Evolutionary conservation across 495 filamentous ascomycete species (phyloP).

Genomic region (Apiosordaria backusii): DNA sequence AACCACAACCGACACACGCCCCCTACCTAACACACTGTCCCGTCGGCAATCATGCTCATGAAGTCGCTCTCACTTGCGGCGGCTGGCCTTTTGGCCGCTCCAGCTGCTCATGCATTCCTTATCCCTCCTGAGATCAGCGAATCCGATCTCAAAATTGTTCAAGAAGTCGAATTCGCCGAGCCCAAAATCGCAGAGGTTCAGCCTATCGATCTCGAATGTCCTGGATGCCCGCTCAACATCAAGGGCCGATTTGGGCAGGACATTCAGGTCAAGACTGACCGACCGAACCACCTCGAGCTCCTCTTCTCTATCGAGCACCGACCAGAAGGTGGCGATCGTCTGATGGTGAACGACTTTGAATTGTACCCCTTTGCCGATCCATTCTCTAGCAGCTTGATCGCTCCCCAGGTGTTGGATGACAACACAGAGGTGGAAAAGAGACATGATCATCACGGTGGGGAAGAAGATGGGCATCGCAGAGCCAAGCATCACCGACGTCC

Average conservation of each 20-base stretch:
- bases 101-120: slow-evolving; percentile 28
- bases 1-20: background rate
- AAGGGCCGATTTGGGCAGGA: slow-evolving; percentile 23
- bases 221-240: slow-evolving; percentile 38
- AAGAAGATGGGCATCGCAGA: slow-evolving; percentile 20
- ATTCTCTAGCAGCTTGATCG: slow-evolving; percentile 26
- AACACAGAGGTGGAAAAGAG: slow-evolving; percentile 11
- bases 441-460: slow-evolving; percentile 9
- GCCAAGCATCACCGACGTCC: slow-evolving; percentile 14
- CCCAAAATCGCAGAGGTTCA: slow-evolving; percentile 17
- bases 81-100: slow-evolving; percentile 24
- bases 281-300: slow-evolving; percentile 41
- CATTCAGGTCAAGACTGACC: slow-evolving; percentile 24
- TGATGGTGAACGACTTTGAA: slow-evolving; percentile 45
- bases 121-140: slow-evolving; percentile 26
- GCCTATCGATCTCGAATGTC: slow-evolving; percentile 40
- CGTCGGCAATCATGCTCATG: slow-evolving; percentile 26
- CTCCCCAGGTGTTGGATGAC: slow-evolving; percentile 27
- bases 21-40: background rate
- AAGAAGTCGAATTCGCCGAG: slow-evolving; percentile 12
- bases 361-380: slow-evolving; percentile 41
- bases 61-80: slow-evolving; percentile 28
- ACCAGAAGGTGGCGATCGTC: slow-evolving; percentile 27
- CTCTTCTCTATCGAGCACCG: slow-evolving; percentile 36
- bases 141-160: slow-evolving; percentile 20